Conservation (phyloP, 2,329 filamentous ascomycete genomes). For the Fusarium succisae region DNA sequence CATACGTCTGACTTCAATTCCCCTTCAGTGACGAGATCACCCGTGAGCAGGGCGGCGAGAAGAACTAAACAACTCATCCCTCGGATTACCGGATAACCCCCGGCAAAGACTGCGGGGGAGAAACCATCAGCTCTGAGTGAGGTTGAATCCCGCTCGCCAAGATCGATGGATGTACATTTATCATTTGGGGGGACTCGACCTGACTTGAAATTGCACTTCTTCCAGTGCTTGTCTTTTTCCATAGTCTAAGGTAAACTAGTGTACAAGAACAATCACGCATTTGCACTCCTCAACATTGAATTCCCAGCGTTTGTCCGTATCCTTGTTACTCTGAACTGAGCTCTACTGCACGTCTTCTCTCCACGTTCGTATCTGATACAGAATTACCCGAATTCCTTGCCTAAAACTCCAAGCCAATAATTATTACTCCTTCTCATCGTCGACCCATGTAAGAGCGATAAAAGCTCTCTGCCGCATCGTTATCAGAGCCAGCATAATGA, state of each 20-base stretch:
- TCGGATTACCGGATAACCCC: constrained; percentile 29
- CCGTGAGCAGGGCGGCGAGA: constrained; percentile 74
- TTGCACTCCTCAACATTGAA: constrained; percentile 31
- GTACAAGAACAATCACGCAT: constrained; percentile 51
- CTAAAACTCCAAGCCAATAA: constrained; percentile 42
- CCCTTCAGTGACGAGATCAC: constrained; percentile 76
- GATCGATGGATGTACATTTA: constrained; percentile 15
- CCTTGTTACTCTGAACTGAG: constrained; percentile 3
- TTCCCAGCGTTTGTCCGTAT: constrained; percentile 9
- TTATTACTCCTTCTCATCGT: constrained; percentile 56
- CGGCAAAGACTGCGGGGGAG: constrained; percentile 33
- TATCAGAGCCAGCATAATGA: constrained; percentile 68
- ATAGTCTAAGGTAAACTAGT: constrained; percentile 46
- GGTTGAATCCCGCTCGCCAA: constrained; percentile 22
- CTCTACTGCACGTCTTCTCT: constrained; percentile 2
- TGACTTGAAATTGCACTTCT: constrained; percentile 26
- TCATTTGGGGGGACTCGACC: constrained; percentile 2
- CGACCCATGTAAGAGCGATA: constrained; percentile 87
- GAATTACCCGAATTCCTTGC: constrained; percentile 28
- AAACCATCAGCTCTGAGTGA: constrained; percentile 23
- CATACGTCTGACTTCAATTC: constrained; percentile 17
- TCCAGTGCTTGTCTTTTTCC: constrained; percentile 38
- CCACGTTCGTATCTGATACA: constrained; percentile 25
- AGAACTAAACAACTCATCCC: constrained; percentile 57
- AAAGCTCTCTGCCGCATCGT: constrained; percentile 85